Conservation (phyloP, 2,329 filamentous ascomycete genomes). For the Westerdykella sp. region DNA sequence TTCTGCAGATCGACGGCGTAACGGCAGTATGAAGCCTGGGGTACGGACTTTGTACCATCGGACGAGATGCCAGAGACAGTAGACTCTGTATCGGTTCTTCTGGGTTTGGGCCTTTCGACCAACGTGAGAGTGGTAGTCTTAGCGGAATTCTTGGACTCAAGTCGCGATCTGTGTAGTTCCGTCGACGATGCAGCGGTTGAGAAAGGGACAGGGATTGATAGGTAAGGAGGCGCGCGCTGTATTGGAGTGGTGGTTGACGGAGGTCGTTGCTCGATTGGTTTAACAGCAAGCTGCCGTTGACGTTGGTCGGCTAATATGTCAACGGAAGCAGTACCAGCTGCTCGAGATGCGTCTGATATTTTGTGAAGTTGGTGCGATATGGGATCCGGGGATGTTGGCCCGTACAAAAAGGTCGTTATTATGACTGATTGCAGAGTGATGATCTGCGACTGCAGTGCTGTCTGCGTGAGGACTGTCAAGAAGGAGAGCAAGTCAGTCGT, state of each 20-base stretch:
- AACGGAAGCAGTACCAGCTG: slow-evolving; percentile 22
- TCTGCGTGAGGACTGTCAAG: slow-evolving; percentile 25
- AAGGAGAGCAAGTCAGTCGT: background rate
- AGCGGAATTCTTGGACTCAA: slow-evolving; percentile 8
- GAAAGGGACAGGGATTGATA: slow-evolving; percentile 7
- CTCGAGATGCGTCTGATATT: slow-evolving; percentile 25
- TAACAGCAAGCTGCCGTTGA: slow-evolving; percentile 17
- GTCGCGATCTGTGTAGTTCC: slow-evolving; percentile 17
- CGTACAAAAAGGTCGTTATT: slow-evolving; percentile 31
- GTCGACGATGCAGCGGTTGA: slow-evolving; percentile 15
- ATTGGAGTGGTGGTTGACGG: slow-evolving; percentile 5
- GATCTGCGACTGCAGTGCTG: slow-evolving; percentile 30
- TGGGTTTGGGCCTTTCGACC: slow-evolving; percentile 13
- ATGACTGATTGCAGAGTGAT: slow-evolving; percentile 30
- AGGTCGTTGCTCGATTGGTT: slow-evolving; percentile 12
- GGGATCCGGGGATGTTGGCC: slow-evolving; percentile 27
- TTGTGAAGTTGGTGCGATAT: slow-evolving; percentile 28
- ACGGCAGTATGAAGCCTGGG: slow-evolving; percentile 22
- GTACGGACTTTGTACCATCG: slow-evolving; percentile 11
- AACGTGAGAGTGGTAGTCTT: slow-evolving; percentile 12
- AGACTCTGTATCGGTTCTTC: slow-evolving; percentile 16
- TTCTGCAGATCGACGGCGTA: slow-evolving; percentile 30
- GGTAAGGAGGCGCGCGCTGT: slow-evolving; percentile 7
- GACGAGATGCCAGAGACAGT: slow-evolving; percentile 21
- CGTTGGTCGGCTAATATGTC: slow-evolving; percentile 24